These are phyloP conservation scores for Rhizopogon sp. DNA, from an alignment of 768 basidiomycete species.

Conservation along the genomic window DNA sequence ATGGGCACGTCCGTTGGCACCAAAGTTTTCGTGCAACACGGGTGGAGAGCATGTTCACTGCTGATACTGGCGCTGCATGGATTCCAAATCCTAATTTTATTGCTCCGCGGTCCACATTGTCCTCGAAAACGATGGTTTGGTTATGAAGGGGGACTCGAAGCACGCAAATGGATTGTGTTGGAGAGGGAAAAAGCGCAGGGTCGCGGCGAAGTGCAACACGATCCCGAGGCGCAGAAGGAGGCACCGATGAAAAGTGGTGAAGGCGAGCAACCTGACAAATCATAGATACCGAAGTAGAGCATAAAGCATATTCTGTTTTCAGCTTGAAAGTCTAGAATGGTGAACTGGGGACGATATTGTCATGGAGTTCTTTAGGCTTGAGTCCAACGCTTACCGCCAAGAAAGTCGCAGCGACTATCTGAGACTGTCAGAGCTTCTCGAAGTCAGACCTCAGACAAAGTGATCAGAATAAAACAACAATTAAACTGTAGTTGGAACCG, in stretches of 20 bases:
- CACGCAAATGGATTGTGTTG: constrained; percentile 34
- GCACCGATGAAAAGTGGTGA: constrained; percentile 5
- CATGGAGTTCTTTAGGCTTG: neutral
- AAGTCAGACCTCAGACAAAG: neutral
- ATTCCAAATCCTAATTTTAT: constrained; percentile 50
- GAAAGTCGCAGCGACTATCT: neutral
- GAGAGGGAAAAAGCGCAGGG: constrained; percentile 1
- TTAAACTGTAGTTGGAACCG: neutral
- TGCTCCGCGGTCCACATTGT: constrained; percentile 65
- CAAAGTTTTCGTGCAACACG: constrained; percentile 59
- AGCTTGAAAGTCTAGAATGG: neutral
- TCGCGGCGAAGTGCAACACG: neutral
- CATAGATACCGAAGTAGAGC: neutral
- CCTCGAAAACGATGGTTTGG: constrained; percentile 51
- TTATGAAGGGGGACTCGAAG: constrained; percentile 51
- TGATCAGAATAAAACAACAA: neutral
- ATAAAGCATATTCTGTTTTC: neutral
- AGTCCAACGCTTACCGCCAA: too few relatives aligned
- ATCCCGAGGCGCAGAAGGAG: constrained; percentile 2
- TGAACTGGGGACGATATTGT: neutral
- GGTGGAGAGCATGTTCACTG: constrained; percentile 65
- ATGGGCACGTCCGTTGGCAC: constrained; percentile 78
- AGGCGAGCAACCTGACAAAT: neutral
- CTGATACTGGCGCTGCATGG: constrained; percentile 56
- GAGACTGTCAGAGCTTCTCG: neutral